Evolutionary conservation across 108 stramenopile genomes (phyloP).

Genomic region (Fragilaria radians): DNA sequence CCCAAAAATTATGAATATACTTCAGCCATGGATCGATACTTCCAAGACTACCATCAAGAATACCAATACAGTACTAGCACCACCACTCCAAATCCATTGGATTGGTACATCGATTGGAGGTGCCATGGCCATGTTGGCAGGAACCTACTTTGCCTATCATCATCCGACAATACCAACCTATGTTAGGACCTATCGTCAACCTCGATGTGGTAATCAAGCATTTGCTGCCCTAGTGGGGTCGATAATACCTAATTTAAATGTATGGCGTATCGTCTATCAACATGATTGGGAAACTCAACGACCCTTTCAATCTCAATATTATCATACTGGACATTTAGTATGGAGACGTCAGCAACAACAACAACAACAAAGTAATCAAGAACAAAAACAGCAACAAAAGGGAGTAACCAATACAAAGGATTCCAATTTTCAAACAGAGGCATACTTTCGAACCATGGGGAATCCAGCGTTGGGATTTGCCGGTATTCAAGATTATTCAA

Average conservation of each 20-base stretch:
- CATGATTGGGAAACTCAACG: slow-evolving; percentile 3
- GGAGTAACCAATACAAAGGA: too few relatives aligned
- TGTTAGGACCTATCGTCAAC: slow-evolving; percentile 5
- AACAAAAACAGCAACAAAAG: not conserved
- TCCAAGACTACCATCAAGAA: too few relatives aligned
- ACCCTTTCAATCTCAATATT: slow-evolving; percentile 2
- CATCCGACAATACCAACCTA: not conserved
- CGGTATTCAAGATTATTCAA: not conserved
- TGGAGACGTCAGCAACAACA: not conserved
- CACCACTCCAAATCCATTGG: not conserved
- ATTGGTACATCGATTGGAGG: slow-evolving; percentile 9
- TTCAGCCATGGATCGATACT: too few relatives aligned
- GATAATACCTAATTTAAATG: slow-evolving; percentile 3
- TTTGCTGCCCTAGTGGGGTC: slow-evolving; percentile 2
- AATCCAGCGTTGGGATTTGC: not conserved
- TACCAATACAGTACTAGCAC: not conserved
- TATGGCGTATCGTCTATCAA: slow-evolving; percentile 8
- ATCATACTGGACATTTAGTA: slow-evolving; percentile 12
- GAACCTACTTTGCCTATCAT: slow-evolving; percentile 9
- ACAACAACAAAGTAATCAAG: not conserved
- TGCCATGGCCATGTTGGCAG: slow-evolving; percentile 4
- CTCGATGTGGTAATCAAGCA: slow-evolving; percentile 7
- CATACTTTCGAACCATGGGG: not conserved
- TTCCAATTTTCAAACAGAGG: too few relatives aligned
- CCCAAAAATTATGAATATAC: too few relatives aligned